Evolutionary conservation across 1,284 basidiomycete species (phyloP).

Genomic region (Farysia itapuensis): DNA sequence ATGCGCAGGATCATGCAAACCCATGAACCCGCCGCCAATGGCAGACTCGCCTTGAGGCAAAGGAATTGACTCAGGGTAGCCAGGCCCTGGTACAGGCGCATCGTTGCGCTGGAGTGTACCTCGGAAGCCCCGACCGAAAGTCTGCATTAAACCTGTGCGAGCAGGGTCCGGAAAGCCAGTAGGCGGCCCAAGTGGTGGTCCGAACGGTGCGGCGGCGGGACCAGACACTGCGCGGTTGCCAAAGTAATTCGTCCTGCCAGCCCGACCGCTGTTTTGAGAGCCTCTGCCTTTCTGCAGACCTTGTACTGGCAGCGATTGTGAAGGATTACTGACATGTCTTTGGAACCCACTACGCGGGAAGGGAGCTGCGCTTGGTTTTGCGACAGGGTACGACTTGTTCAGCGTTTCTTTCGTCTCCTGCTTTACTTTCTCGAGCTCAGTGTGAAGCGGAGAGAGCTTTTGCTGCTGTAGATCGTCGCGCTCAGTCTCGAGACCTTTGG

Average conservation of each 20-base stretch:
- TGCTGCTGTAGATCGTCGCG: slow-evolving; percentile 30
- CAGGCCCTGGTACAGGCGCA: not conserved
- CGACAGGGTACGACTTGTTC: not conserved
- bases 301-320: slow-evolving; percentile 5
- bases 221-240: slow-evolving; percentile 27
- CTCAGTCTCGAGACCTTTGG: slow-evolving; percentile 20
- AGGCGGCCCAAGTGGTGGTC: slow-evolving; percentile 3
- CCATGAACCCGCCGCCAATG: not conserved
- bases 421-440: slow-evolving; percentile 31
- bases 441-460: slow-evolving; percentile 13
- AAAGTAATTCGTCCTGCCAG: slow-evolving; percentile 18
- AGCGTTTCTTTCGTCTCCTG: slow-evolving; percentile 23
- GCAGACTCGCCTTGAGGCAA: too few relatives aligned
- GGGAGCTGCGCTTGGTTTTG: not conserved
- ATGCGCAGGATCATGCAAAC: slow-evolving; percentile 6
- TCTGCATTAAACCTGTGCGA: slow-evolving; percentile 34
- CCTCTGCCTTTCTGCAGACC: slow-evolving; percentile 15
- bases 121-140: slow-evolving; percentile 30
- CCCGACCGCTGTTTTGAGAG: slow-evolving; percentile 11
- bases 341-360: slow-evolving; percentile 15
- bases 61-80: not conserved
- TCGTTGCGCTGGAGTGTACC: slow-evolving; percentile 1
- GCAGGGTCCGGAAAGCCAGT: slow-evolving; percentile 17
- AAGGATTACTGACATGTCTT: slow-evolving; percentile 24
- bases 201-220: slow-evolving; percentile 20